Base-by-base conservation (phyloP, 768 basidiomycete genomes). In the Pluteus cervinus region DNA sequence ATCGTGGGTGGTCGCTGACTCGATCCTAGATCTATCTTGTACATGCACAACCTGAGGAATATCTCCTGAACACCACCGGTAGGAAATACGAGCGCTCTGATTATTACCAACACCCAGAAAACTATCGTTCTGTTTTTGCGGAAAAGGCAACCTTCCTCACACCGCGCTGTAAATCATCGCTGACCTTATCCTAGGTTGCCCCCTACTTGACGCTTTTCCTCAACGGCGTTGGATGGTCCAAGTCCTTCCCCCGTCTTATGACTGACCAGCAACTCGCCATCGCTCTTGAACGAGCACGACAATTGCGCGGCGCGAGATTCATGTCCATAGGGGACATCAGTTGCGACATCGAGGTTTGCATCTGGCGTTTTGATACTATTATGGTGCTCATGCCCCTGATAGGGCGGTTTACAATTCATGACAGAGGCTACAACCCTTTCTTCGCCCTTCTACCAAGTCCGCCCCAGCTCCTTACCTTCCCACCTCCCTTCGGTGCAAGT, bases 401-500 rank as follows among this genome's bases (percentile, higher is more conserved):
- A 86, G 79, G 92, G 92, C 24, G 88, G 86, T 11, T 71, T 96
- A 17, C 79, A 93, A 58, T 93, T 94, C 56, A 65, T 92, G 33
- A 69, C 77, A 6, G 68, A 65, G n/a, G 58, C 81, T 5, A 84
- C 89, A 0, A 93, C 91, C 1, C 75, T 93, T 37, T 79, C 78
- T 7, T 62, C 74, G 4, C 92, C 92, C 0, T 80, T 78, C 54
- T 87, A 79, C 58, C 72, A 66, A 29, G 53, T 65, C 17, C 62
- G 65, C 1, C 72, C 76, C 0, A 39, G 56, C 5, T 53, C 51
- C 11, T 60, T 73, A 4, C 63, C 70, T 0, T 46, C 57, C 2
- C 53, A 73, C 37, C 65, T 78, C 9, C 76, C 77, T 0, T 61
- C 65, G n/a, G 71, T 77, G 25, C 78, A 84, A 38, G 78, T 94